phyloP scores from a whole-genome alignment of 2,329 filamentous ascomycete species.

The Ceratocystis lukuohia region DNA sequence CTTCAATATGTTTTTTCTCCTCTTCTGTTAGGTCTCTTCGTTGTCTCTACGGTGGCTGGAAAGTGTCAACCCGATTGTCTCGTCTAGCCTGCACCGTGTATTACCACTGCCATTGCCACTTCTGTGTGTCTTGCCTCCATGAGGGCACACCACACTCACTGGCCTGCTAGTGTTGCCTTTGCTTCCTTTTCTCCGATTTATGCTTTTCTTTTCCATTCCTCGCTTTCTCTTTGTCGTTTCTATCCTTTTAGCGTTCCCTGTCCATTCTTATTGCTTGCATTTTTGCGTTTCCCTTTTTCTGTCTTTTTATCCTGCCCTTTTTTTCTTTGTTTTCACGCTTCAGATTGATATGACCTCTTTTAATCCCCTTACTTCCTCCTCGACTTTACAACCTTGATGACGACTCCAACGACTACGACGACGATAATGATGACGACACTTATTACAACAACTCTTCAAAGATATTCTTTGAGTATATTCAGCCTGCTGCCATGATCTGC shows the following conservation, averaged over 20 bases:
- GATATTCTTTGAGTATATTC: neutral
- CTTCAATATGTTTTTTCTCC: conserved; percentile 15
- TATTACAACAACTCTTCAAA: neutral
- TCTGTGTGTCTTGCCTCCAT: neutral
- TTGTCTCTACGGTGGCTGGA: conserved; percentile 5
- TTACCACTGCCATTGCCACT: conserved; percentile 1
- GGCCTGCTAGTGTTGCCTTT: too few species aligned
- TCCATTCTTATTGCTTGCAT: neutral
- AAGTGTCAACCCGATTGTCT: conserved; percentile 2
- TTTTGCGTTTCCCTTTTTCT: neutral
- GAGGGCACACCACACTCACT: neutral
- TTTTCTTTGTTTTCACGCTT: conserved; percentile 20
- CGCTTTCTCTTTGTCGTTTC: neutral
- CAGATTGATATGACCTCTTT: conserved; percentile 7
- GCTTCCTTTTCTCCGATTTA: too few species aligned
- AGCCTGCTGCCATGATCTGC: neutral
- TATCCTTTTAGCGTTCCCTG: neutral
- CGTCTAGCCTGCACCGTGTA: conserved; percentile 4
- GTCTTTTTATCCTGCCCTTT: neutral
- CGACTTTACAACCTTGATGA: conserved; percentile 9
- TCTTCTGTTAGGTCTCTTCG: conserved; percentile 9
- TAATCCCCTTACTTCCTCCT: neutral
- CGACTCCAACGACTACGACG: conserved; percentile 5
- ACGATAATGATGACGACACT: conserved; percentile 9
- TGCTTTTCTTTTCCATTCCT: neutral